phyloP scores from a whole-genome alignment of 2,329 filamentous ascomycete species.

The Trichoderma aggressivum region DNA sequence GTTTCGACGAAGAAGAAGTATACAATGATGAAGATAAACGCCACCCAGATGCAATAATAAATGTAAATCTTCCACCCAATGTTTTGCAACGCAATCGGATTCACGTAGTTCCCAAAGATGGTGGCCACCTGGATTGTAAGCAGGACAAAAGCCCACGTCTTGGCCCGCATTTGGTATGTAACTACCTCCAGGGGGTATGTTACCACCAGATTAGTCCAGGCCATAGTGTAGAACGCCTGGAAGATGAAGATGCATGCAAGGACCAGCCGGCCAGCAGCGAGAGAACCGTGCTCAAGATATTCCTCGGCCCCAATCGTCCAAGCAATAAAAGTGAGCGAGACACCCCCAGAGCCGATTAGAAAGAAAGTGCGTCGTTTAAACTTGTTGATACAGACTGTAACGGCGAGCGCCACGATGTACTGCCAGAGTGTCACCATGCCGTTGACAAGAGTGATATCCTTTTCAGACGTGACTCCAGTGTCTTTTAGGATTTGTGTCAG shows the following conservation, averaged over 20 bases:
- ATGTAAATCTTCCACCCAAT: constrained; percentile 43
- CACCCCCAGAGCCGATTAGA: constrained; percentile 37
- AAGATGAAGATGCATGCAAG: constrained; percentile 43
- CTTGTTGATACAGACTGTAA: constrained; percentile 36
- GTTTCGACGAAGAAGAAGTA: constrained; percentile 43
- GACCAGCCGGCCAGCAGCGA: constrained; percentile 34
- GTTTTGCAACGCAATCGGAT: constrained; percentile 36
- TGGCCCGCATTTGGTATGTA: constrained; percentile 42
- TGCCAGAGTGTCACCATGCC: constrained; percentile 42
- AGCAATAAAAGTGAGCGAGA: constrained; percentile 38
- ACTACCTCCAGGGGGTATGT: constrained; percentile 43
- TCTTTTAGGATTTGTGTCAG: constrained; percentile 39
- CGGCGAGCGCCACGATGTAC: constrained; percentile 39
- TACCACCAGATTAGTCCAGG: constrained; percentile 43
- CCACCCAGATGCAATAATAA: constrained; percentile 40
- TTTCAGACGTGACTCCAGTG: constrained; percentile 36
- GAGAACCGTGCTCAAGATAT: constrained; percentile 33
- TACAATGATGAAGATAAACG: constrained; percentile 35
- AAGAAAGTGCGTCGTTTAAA: constrained; percentile 40
- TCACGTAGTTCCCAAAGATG: constrained; percentile 40
- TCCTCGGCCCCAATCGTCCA: constrained; percentile 40
- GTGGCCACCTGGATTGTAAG: constrained; percentile 37
- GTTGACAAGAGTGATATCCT: constrained; percentile 41
- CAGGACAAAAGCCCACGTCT: constrained; percentile 40
- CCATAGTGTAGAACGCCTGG: constrained; percentile 40